phyloP scores from a whole-genome alignment of 83 land plant species.

The Picea engelmannii region DNA sequence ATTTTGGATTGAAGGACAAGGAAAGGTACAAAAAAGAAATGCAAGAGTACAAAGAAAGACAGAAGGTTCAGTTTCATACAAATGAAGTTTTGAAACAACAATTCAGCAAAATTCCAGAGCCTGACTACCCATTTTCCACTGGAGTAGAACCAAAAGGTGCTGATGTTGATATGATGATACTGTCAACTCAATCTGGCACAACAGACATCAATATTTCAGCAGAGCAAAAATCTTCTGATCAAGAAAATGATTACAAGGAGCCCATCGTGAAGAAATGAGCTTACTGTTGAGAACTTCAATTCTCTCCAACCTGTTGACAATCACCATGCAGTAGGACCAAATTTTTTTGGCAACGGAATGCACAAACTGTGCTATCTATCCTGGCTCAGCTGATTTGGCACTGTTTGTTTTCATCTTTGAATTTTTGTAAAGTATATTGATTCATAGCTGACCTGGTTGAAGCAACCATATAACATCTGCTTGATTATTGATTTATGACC shows the following conservation, averaged over 20 bases:
- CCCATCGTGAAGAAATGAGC: background rate
- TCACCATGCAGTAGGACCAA: background rate
- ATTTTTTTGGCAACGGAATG: background rate
- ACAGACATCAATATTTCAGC: background rate
- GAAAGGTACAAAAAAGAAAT: conserved; percentile 44
- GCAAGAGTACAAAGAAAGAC: conserved; percentile 29
- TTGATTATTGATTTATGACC: background rate
- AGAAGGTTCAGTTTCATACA: conserved; percentile 1
- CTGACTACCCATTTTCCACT: background rate
- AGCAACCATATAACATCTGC: background rate
- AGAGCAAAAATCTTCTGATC: background rate
- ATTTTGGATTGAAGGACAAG: conserved; percentile 45
- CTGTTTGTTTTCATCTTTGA: conserved; percentile 1
- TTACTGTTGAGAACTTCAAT: background rate
- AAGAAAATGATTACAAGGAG: conserved; percentile 4
- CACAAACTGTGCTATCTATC: conserved; percentile 3
- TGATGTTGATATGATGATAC: background rate
- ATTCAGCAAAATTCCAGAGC: background rate
- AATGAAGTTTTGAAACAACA: conserved; percentile 2
- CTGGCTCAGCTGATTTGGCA: background rate
- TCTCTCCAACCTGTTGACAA: background rate
- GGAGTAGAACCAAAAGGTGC: background rate
- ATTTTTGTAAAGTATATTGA: conserved; percentile 9
- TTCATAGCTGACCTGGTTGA: conserved; percentile 5
- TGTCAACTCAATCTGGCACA: background rate